Evolutionary conservation across 2,329 filamentous ascomycete species (phyloP).

Genomic region (Bipolaris victoriae): DNA sequence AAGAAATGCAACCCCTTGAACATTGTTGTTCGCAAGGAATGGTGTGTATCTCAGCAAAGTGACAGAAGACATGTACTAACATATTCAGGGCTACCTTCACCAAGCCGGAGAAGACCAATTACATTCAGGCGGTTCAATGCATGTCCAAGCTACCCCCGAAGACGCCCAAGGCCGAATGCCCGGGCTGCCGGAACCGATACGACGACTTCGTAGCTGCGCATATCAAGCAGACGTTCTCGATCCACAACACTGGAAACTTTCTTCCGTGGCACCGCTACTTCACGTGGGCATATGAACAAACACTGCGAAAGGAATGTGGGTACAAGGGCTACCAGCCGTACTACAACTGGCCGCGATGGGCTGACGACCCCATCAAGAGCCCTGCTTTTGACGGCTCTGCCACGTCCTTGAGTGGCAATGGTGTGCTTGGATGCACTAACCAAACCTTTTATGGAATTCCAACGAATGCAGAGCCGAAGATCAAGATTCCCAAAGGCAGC

Average conservation of each 20-base stretch:
- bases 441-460: constrained; percentile 37
- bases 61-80: constrained; percentile 4
- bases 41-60: constrained; percentile 35
- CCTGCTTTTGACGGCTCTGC: constrained; percentile 62
- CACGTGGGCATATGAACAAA: constrained; percentile 38
- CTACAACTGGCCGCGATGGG: constrained; percentile 40
- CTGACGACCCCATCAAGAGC: constrained; percentile 47
- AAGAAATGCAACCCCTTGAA: constrained; percentile 49
- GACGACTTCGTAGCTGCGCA: constrained; percentile 43
- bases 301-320: constrained; percentile 36
- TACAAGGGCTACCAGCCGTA: constrained; percentile 42
- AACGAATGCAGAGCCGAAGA: constrained; percentile 23
- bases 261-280: constrained; percentile 39
- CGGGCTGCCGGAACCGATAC: constrained; percentile 38
- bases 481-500: constrained; percentile 55
- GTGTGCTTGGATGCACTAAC: constrained; percentile 38
- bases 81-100: constrained; percentile 32
- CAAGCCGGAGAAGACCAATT: constrained; percentile 34
- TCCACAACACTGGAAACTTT: constrained; percentile 40
- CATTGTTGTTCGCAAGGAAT: constrained; percentile 52
- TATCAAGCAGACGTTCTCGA: constrained; percentile 37
- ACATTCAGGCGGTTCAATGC: constrained; percentile 42
- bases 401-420: constrained; percentile 55
- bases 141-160: constrained; percentile 33
- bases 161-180: constrained; percentile 32